A percentile compares a stretch with the other conserved stretches of the same genome.
phyloP scores from a whole-genome alignment of 2,329 filamentous ascomycete genomes.

The Exophiala bonariae region DNA sequence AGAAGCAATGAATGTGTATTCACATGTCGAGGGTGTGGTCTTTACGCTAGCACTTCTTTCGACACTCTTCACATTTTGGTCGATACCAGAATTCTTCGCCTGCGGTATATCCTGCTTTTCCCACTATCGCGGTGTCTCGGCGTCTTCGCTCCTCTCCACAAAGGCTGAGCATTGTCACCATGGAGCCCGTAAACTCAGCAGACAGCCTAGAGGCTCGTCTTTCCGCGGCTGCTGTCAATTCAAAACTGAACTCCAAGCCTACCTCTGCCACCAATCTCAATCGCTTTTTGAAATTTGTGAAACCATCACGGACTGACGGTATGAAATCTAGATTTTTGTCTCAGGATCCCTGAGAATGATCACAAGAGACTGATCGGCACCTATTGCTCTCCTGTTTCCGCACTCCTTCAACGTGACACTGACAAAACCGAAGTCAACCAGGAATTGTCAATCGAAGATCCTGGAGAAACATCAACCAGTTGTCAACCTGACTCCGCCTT shows the following conservation, averaged over 20 bases:
- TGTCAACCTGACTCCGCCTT: too few species aligned
- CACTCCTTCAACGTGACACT: background rate
- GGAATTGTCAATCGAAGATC: too few species aligned
- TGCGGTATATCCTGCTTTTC: too few species aligned
- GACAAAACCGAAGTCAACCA: too few species aligned
- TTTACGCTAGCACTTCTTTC: background rate
- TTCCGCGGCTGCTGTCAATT: constrained; percentile 10
- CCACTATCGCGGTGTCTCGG: too few species aligned
- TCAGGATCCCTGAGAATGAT: constrained; percentile 10
- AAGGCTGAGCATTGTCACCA: too few species aligned
- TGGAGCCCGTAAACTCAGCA: background rate
- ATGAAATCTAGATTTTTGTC: constrained; percentile 12
- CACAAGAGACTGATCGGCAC: constrained; percentile 5
- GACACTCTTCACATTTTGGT: background rate
- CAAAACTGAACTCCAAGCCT: too few species aligned
- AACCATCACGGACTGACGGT: constrained; percentile 11
- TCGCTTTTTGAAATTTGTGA: background rate
- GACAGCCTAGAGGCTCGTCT: constrained; percentile 12
- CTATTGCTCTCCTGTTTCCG: background rate
- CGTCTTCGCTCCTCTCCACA: too few species aligned
- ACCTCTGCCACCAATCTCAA: too few species aligned
- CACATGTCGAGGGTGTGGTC: too few species aligned
- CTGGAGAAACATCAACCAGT: background rate
- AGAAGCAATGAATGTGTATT: too few species aligned
- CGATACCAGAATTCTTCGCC: background rate